Percentiles rank a stretch among this genome's conserved stretches.
Conservation (phyloP, 345 rosid genomes). For the Raphanus raphanistrum region DNA sequence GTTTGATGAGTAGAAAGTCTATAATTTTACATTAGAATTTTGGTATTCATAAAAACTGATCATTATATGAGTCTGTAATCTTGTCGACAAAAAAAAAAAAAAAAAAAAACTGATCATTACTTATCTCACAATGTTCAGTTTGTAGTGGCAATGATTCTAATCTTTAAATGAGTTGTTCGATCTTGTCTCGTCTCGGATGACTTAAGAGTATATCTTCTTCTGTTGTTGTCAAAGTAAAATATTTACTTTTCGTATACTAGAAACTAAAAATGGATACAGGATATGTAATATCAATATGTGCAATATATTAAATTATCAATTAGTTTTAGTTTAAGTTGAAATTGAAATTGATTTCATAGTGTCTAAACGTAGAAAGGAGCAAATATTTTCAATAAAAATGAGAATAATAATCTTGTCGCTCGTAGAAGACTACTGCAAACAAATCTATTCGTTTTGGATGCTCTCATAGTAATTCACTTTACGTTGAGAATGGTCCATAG, state of each 20-base stretch:
- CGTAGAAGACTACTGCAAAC: neutral
- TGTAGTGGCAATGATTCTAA: neutral
- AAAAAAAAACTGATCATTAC: neutral
- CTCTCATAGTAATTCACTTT: conserved; percentile 12
- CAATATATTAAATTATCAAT: neutral
- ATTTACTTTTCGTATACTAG: neutral
- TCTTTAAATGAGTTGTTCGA: neutral
- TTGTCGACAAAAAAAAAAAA: too few relatives aligned
- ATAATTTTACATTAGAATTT: neutral
- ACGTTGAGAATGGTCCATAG: conserved; percentile 23
- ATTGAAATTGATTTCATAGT: neutral
- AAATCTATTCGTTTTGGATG: neutral
- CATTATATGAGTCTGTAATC: too few relatives aligned
- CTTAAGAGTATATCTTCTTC: neutral
- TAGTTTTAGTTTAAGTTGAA: neutral
- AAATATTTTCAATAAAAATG: neutral
- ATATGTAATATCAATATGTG: neutral
- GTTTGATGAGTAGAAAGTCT: neutral
- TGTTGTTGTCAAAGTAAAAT: neutral
- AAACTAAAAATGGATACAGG: neutral
- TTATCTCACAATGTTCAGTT: neutral
- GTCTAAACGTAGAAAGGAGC: neutral
- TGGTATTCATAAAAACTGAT: neutral
- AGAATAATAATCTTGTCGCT: neutral
- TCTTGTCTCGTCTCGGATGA: neutral